These are phyloP conservation scores for Tuber calosporum DNA, from an alignment of 495 filamentous ascomycete genomes.

Conservation along the genomic window DNA sequence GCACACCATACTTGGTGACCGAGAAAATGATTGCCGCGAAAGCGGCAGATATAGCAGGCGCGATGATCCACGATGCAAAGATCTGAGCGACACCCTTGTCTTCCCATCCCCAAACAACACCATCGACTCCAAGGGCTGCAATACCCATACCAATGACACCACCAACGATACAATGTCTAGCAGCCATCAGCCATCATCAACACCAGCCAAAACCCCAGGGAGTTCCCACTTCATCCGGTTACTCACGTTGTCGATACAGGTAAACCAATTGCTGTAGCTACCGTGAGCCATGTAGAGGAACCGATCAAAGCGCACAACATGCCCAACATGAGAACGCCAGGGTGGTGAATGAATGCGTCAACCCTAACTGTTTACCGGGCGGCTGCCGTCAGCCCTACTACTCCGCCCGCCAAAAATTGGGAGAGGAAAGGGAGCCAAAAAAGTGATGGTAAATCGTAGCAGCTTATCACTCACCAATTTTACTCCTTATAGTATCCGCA, in stretches of 20 bases:
- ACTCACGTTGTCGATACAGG: slow-evolving; percentile 56
- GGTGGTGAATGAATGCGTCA: slow-evolving; percentile 48
- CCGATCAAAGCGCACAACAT: slow-evolving; percentile 57
- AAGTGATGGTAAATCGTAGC: not conserved
- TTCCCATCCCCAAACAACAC: slow-evolving; percentile 54
- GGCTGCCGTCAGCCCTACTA: not conserved
- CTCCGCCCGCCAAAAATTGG: not conserved
- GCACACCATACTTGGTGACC: slow-evolving; percentile 57
- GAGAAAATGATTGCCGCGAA: slow-evolving; percentile 60
- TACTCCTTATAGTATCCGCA: slow-evolving; percentile 61
- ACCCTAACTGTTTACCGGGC: slow-evolving; percentile 45
- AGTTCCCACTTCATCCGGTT: slow-evolving; percentile 3
- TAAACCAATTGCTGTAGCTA: slow-evolving; percentile 52
- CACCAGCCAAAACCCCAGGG: not conserved
- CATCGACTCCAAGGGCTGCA: slow-evolving; percentile 49
- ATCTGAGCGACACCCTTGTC: slow-evolving; percentile 52
- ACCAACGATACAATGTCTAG: slow-evolving; percentile 54
- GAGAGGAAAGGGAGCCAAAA: not conserved
- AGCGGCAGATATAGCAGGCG: slow-evolving; percentile 53
- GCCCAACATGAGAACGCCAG: slow-evolving; percentile 55
- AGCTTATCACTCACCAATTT: slow-evolving; percentile 45
- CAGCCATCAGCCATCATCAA: not conserved
- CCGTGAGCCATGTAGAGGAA: slow-evolving; percentile 54
- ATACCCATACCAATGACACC: slow-evolving; percentile 59
- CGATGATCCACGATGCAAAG: slow-evolving; percentile 57